Percentiles rank a stretch among this genome's conserved stretches.
phyloP scores from a whole-genome alignment of 768 basidiomycete genomes.

The Aureoboletus auriporus region DNA sequence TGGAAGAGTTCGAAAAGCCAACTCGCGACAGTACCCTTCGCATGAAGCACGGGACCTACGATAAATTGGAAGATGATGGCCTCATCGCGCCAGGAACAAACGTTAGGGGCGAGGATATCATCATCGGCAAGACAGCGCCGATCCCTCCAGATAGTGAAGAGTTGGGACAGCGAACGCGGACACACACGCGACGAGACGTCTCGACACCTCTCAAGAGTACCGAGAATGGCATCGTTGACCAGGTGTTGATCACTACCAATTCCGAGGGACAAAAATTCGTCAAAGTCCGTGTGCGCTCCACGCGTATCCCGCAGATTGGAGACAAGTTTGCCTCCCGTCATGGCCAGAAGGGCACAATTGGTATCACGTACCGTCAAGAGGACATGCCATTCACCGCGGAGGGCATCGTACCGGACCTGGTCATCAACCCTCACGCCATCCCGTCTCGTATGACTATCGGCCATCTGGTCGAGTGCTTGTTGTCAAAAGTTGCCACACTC shows the following conservation, averaged over 20 bases:
- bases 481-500: conserved; percentile 94
- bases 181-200: conserved; percentile 91
- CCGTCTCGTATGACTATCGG: conserved; percentile 99
- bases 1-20: conserved; percentile 98
- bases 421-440: conserved; percentile 99
- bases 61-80: conserved; percentile 96
- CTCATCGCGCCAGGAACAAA: conserved; percentile 94
- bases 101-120: conserved; percentile 95
- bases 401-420: conserved; percentile 93
- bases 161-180: conserved; percentile 90
- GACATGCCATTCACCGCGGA: conserved; percentile 99
- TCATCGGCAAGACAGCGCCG: conserved; percentile 98
- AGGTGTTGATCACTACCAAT: conserved; percentile 95
- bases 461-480: conserved; percentile 96
- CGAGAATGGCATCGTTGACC: conserved; percentile 96
- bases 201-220: conserved; percentile 98
- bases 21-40: conserved; percentile 88
- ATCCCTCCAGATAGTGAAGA: conserved; percentile 96
- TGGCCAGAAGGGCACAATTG: conserved; percentile 99
- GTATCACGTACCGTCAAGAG: conserved; percentile 98
- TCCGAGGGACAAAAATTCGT: conserved; percentile 97
- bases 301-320: conserved; percentile 95
- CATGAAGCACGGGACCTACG: conserved; percentile 98
- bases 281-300: conserved; percentile 93
- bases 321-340: conserved; percentile 99